Base-by-base conservation (phyloP, 495 filamentous ascomycete species). In the Aspergillus conjunctus region DNA sequence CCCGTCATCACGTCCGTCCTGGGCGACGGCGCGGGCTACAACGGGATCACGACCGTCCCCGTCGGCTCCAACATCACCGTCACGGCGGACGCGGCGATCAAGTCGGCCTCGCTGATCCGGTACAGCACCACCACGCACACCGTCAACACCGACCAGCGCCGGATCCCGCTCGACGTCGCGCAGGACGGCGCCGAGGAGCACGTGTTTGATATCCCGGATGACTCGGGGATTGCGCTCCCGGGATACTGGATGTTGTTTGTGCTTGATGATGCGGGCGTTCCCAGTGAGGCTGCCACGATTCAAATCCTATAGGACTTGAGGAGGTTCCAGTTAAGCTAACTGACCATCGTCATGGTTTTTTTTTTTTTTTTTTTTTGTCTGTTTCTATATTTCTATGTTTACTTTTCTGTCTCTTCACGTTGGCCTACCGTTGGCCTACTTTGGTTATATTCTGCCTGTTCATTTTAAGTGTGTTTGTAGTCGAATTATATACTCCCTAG, bases 81-180 rank as follows among this genome's bases (percentile, higher is more conserved):
- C 58, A 7, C 31, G 20, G 57, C 65, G 3, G 41, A 64, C 32
- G 32, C 30, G 0, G 15, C 1, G 0, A 58, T 71, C 26, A 20
- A 12, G 3, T 15, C 17, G 18, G 71, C 71, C 9, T 70, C 73
- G 1, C 59, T 86, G 6, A 59, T 87, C 20, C 70, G 85, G 21
- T 68, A 77, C 21, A 76, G 82, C 21, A 75, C 73, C 2, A 69
- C 71, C 8, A 85, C 85, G 12, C 85, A 87, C 58, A 80, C 82
- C 1, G 77, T 87, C 46, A 81, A 87, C 62, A 86, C 82, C 1
- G 84, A 85, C 60, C 84, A 87, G 67, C 71, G 84, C 10, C 78
- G 83, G 3, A 72, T 87, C 45, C 70, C 74, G 85, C 11, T 17
- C 18, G 9, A 18, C 43, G 54, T 20, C 65, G 5, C 60, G 32